Evolutionary conservation across 176 grass and related monocot species (phyloP).

Genomic region (Oryza brachyantha): DNA sequence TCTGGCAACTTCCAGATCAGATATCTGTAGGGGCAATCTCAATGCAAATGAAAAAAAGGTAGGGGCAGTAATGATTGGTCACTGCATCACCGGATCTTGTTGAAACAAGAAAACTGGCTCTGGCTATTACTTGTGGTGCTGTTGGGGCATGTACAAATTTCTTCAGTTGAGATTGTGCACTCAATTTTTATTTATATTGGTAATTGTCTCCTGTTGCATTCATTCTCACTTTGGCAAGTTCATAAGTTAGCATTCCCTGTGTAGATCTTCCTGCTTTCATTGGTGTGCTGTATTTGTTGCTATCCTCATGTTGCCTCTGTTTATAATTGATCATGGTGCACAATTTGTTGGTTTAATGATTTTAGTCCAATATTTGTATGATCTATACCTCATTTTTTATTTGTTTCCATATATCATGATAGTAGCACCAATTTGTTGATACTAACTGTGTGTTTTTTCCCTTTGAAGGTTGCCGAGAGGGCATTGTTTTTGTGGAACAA

Average conservation of each 20-base stretch:
- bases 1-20: too few species aligned
- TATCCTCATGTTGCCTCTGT: background rate
- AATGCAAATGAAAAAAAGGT: too few species aligned
- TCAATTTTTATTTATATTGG: background rate
- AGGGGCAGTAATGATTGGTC: background rate
- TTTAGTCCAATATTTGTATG: background rate
- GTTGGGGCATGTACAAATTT: background rate
- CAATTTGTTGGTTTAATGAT: background rate
- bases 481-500: conserved; percentile 51
- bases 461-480: conserved; percentile 56
- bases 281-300: background rate
- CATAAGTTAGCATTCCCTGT: too few species aligned
- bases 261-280: background rate
- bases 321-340: background rate
- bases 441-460: background rate
- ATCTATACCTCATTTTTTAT: background rate
- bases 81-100: background rate
- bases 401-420: background rate
- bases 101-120: background rate
- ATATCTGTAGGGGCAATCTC: too few species aligned
- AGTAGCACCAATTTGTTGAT: background rate
- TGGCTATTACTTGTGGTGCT: background rate
- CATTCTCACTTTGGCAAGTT: background rate
- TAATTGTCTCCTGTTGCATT: background rate
- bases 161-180: background rate